Evolutionary conservation across 164 flowering plant genomes (phyloP).

Genomic region (Dillenia turbinata): DNA sequence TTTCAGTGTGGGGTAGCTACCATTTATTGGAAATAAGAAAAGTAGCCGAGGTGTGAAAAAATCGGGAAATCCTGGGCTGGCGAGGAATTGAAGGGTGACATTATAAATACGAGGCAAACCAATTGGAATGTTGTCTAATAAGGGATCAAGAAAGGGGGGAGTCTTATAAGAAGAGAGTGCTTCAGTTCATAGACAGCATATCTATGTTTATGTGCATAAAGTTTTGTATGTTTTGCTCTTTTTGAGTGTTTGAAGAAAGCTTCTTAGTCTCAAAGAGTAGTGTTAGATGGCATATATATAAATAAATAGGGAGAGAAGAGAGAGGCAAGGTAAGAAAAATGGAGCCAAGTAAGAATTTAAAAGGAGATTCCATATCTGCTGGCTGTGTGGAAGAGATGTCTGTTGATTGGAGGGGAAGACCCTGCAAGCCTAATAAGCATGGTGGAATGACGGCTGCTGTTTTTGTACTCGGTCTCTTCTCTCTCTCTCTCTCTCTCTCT

Average conservation of each 20-base stretch:
- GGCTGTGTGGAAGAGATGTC: conserved; percentile 21
- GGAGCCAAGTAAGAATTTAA: conserved; percentile 15
- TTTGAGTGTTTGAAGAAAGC: too few species aligned
- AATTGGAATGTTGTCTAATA: not conserved
- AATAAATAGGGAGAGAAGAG: not conserved
- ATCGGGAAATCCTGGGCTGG: not conserved
- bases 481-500: conserved; percentile 17
- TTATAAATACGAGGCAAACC: conserved; percentile 10
- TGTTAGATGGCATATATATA: not conserved
- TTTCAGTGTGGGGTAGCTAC: too few species aligned
- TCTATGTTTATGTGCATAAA: too few species aligned
- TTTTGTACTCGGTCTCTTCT: conserved; percentile 71
- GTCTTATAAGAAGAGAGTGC: not conserved
- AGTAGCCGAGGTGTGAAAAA: not conserved
- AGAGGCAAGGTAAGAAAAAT: conserved; percentile 13
- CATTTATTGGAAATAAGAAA: too few species aligned
- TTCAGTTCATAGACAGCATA: not conserved
- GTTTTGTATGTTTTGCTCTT: too few species aligned
- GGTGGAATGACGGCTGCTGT: conserved; percentile 89
- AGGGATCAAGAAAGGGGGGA: not conserved
- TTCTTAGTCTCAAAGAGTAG: too few species aligned
- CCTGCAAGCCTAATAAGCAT: conserved; percentile 64
- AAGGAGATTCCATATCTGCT: conserved; percentile 16
- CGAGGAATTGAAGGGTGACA: not conserved
- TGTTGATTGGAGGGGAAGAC: conserved; percentile 88